phyloP scores from a whole-genome alignment of 306 rosid species.

The Fragaria iinumae region DNA sequence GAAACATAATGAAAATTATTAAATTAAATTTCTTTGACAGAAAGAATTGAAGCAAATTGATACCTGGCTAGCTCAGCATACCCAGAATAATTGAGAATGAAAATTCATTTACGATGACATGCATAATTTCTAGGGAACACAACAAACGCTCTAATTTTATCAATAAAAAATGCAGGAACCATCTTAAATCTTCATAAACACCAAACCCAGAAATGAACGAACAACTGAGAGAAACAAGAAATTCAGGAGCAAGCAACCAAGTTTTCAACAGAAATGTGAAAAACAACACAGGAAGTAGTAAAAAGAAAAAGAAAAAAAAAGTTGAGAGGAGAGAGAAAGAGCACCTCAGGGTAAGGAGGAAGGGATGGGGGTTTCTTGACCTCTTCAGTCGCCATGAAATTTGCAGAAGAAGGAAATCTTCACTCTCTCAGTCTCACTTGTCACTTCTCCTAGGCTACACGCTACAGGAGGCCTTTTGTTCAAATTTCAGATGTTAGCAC shows the following conservation, averaged over 20 bases:
- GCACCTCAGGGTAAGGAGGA: slow-evolving; percentile 83
- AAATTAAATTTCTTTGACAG: background rate
- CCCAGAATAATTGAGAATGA: background rate
- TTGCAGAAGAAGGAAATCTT: background rate
- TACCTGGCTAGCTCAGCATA: background rate
- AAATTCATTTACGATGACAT: background rate
- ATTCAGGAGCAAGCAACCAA: background rate
- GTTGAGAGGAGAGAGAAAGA: background rate
- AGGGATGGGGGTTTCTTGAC: slow-evolving; percentile 54
- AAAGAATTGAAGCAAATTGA: background rate
- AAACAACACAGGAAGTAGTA: background rate
- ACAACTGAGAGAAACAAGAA: background rate
- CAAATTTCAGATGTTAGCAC: slow-evolving; percentile 16
- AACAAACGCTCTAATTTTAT: background rate
- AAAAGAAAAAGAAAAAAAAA: background rate
- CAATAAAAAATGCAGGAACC: background rate
- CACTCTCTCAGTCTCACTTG: too few species aligned
- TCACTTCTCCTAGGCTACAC: background rate
- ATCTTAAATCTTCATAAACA: background rate
- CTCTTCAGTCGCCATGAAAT: slow-evolving; percentile 62
- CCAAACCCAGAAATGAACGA: background rate
- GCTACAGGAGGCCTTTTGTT: slow-evolving; percentile 6
- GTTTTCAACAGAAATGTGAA: background rate
- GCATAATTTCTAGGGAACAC: background rate
- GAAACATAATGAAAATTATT: background rate